Conservation (phyloP, 306 rosid genomes). For the Pyrus pyrifolia region DNA sequence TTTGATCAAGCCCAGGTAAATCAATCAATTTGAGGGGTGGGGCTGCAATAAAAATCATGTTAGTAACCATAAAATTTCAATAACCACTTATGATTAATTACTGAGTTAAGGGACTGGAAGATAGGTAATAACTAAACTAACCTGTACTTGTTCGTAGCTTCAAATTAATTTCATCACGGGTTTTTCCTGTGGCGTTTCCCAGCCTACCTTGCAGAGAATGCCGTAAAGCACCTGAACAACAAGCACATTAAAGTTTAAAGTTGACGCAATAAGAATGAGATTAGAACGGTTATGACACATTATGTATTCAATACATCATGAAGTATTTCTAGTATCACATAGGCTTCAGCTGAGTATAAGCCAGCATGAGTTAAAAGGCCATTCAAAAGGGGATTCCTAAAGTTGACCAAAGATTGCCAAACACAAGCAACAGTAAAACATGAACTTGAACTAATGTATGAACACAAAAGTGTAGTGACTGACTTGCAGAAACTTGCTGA, state of each 20-base stretch:
- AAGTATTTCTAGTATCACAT: neutral
- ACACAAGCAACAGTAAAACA: neutral
- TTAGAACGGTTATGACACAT: neutral
- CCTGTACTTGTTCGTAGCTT: conserved; percentile 95
- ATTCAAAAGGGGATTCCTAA: neutral
- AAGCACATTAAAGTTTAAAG: neutral
- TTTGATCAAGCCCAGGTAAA: conserved; percentile 97
- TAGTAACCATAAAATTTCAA: neutral
- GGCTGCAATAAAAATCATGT: conserved; percentile 40
- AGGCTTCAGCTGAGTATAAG: neutral
- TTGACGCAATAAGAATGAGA: conserved; percentile 6
- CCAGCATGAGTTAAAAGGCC: neutral
- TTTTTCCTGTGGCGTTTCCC: conserved; percentile 66
- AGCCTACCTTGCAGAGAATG: conserved; percentile 92
- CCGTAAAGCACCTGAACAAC: conserved; percentile 68
- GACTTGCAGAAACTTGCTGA: conserved; percentile 95
- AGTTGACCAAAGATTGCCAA: neutral
- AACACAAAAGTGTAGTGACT: conserved; percentile 22
- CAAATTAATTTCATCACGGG: conserved; percentile 81
- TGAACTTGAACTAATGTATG: neutral
- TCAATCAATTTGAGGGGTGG: conserved; percentile 90
- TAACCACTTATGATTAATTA: neutral
- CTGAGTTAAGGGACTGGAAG: neutral
- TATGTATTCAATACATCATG: neutral
- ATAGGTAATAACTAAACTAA: conserved; percentile 25